Base-by-base conservation (phyloP, 805 yeast species). In the Barnettozyma botsteinii region DNA sequence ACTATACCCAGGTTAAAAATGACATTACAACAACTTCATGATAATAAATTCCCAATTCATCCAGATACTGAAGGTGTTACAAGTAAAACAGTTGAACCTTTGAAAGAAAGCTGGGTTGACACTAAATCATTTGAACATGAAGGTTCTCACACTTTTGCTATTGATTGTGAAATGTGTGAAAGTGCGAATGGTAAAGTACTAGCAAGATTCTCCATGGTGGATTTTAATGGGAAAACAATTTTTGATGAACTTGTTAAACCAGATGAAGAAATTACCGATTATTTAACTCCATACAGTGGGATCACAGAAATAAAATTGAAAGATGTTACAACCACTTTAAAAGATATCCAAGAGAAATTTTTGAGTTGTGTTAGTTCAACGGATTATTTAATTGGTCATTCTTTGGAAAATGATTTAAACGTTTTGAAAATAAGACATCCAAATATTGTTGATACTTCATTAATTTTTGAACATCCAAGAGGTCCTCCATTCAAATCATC, bases 91-190 rank as follows among this genome's bases (percentile, higher is more conserved):
- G 5, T 40, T 5, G 38, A 50, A n/a, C 44, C 51, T 1, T 20
- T 20, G 4, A 22, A 29, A 5, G 53, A 51, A 1, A 70, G 65
- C 4, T 83, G 83, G 80, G 70, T 65, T 1, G 75, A 75, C 31
- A 82, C 95, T 0, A 48, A 29, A 12, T 40, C 54, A 1, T 73
- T 77, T 45, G 74, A 72, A 1, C 80, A 76, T 46, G 78, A 68
- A 9, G 81, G 79, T 0, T 72, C 83, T 0, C 78, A 70, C 41
- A 75, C 83, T 0, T 86, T 76, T 63, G 93, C 95, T 0, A 49
- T 93, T 15, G 98, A 91, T 62, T 93, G 98, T 67, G 98, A 91
- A 62, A 93, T 91, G 87, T 87, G 96, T 57, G 63, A 70, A 42
- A 62, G 89, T 0, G 73, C 65, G 0, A 46, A 53, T 1, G 88